A percentile compares a stretch with the other conserved stretches of the same genome.
These are phyloP conservation scores for Ascoidea rubescens DNA, from an alignment of 805 yeast genomes.

Conservation along the genomic window DNA sequence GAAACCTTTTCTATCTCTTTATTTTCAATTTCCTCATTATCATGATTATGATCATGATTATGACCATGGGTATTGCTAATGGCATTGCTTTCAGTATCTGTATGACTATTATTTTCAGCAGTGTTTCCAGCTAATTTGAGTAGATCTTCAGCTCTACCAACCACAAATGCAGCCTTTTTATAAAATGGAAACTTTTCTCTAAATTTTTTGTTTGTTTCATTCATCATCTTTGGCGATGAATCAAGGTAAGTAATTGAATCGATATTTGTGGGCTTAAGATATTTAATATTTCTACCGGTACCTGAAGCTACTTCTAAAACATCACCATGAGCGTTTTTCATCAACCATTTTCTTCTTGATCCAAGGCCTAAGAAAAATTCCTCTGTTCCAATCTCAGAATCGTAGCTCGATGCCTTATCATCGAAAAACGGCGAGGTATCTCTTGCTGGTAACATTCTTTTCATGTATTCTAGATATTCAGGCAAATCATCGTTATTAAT, in stretches of 20 bases:
- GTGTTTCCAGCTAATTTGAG: conserved; percentile 32
- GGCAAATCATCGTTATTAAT: conserved; percentile 8
- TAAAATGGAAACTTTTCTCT: conserved; percentile 50
- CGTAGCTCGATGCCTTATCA: conserved; percentile 66
- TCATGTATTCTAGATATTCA: conserved; percentile 6
- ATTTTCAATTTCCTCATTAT: conserved; percentile 1
- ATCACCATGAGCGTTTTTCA: conserved; percentile 72
- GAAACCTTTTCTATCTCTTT: conserved; percentile 12
- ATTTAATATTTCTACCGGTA: conserved; percentile 85
- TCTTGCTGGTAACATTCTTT: conserved; percentile 43
- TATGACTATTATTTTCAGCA: conserved; percentile 14
- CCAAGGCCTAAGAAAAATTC: conserved; percentile 31
- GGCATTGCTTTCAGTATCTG: conserved; percentile 18
- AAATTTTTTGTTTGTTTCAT: conserved; percentile 62
- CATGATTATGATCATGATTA: conserved; percentile 14
- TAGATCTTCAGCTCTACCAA: conserved; percentile 80
- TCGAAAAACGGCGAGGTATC: conserved; percentile 80
- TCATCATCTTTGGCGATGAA: conserved; percentile 77
- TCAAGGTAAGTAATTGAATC: conserved; percentile 76
- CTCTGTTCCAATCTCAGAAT: conserved; percentile 54
- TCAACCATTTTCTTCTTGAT: conserved; percentile 61
- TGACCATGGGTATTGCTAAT: conserved; percentile 21
- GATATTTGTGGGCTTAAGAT: conserved; percentile 43
- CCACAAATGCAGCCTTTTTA: conserved; percentile 70
- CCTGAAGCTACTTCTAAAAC: conserved; percentile 93